Evolutionary conservation across 1,284 basidiomycete genomes (phyloP), one percentile per base, ranked within the genome.

Genomic region (Cryptococcus maquisensis): DNA sequence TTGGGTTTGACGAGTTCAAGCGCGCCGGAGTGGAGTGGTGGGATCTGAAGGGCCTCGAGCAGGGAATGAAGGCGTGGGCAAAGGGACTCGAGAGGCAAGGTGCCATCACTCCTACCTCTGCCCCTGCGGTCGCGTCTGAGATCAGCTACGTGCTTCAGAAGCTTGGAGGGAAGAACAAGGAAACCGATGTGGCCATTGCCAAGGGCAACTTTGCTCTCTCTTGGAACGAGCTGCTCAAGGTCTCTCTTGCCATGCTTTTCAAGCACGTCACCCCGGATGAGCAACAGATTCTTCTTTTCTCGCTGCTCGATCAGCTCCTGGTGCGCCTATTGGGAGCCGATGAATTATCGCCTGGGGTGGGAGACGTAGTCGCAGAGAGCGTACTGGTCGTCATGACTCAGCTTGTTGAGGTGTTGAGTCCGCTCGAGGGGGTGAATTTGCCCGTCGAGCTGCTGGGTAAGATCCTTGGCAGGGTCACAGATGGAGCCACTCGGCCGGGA

Each of bases 241-340:
- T 91, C 64, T 82, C 86, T 1, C 80, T 96, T 15, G 84, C 84
- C 39, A 89, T 90, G 67, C 88, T 89, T 55, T 93, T 95, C 76
- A 80, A 84, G 57, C 82, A 85, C 39, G 78, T 96, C 5, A 85
- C 88, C 0, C 83, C 86, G 56, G 87, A 90, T 60, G 83, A 83
- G 20, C 83, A 88, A 21, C 91, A 95, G 71, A 85, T 83, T 54
- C 86, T 94, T 76, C 79, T 95, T 3, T 90, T 95, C 60, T 92
- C 95, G 65, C 78, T 96, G 12, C 81, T 97, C 9, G 85, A 87
- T 57, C 84, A 88, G 20, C 78, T 93, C 13, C 66, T 80, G 3
- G 67, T 70, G 37, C 70, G 74, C 8, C 61, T 59, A 80, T 28
- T 15, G 18, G 43, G 43, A 9, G 83, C 28, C 61, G 79, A 54